Conservation (phyloP, 768 basidiomycete genomes). For the Pluteus cervinus region DNA sequence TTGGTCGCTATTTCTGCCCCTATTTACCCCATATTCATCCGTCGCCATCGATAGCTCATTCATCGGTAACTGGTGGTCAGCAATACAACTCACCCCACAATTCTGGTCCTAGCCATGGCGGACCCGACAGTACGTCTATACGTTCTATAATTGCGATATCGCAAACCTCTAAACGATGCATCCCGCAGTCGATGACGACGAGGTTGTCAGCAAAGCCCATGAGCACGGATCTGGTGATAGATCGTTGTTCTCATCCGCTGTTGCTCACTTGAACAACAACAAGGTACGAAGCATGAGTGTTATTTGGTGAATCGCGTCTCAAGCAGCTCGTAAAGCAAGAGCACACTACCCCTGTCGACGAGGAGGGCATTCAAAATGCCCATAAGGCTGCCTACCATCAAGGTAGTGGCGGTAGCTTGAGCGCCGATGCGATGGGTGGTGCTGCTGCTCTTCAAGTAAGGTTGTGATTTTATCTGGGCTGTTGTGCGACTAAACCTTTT, state of each 20-base stretch:
- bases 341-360: slow-evolving; percentile 59
- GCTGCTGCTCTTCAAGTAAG: slow-evolving; percentile 73
- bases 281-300: slow-evolving; percentile 29
- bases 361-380: slow-evolving; percentile 52
- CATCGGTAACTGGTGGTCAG: slow-evolving; percentile 63
- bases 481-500: too few species aligned
- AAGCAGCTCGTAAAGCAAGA: slow-evolving; percentile 25
- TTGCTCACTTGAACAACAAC: slow-evolving; percentile 46
- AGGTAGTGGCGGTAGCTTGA: slow-evolving; percentile 43
- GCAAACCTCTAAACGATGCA: slow-evolving; percentile 1
- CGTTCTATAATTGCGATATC: neutral
- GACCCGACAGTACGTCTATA: slow-evolving; percentile 22
- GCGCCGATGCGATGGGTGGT: slow-evolving; percentile 60
- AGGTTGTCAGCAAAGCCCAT: slow-evolving; percentile 52
- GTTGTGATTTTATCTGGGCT: neutral
- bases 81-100: slow-evolving; percentile 59
- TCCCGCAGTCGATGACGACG: slow-evolving; percentile 53
- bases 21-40: slow-evolving; percentile 23
- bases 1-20: slow-evolving; percentile 10
- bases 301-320: neutral
- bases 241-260: slow-evolving; percentile 50
- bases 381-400: slow-evolving; percentile 59
- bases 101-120: slow-evolving; percentile 18
- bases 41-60: slow-evolving; percentile 38
- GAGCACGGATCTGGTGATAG: slow-evolving; percentile 50